Evolutionary conservation across 192 early-diverging fungal species (phyloP), one percentile per base, ranked within the genome.

Genomic region (Phlyctochytrium arcticum): DNA sequence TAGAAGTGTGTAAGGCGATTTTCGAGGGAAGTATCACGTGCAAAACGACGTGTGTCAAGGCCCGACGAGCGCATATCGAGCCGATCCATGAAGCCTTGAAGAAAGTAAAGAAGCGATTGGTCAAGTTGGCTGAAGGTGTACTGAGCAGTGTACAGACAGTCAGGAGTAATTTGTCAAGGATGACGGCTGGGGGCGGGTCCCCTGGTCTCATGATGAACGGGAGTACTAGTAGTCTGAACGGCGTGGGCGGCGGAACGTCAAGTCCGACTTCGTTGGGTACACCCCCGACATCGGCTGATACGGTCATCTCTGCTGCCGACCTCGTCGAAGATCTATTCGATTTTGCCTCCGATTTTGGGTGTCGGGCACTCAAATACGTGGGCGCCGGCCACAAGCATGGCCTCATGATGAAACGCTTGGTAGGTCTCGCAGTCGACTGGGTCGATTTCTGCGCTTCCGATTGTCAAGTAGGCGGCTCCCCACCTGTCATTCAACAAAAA

Each of bases 371-470:
- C 24, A 75, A 77, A 56, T 81, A 84, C 37, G 55, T 90, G 36
- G 87, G 86, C 42, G 69, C 34, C 30, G 57, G 80, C 10, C 75
- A 71, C 34, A 74, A 77, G 21, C 78, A 88, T 42, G 69, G 79
- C 0, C 80, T 82, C 26, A 72, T 90, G 51, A 85, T 89, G 36
- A 46, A 87, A 48, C 85, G 85, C 26, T 70, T 94, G 33, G 68
- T 89, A 19, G 79, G 80, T 3, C 79, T 94, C 54, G 80, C 88
- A 10, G 89, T 90, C n/a, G 87, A 90, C 44, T 94, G 92, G 92
- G 85, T 89, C 50, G 86, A 87, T 48, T 94, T 94, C 65, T 90
- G 92, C 46, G 86, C 83, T 32, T 85, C 89, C 59, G 89, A 94
- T 62, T 91, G 91, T 66, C 75, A 82, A 2, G 23, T 39, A 26